Evolutionary conservation across 768 basidiomycete genomes (phyloP), one percentile per base, ranked within the genome.

Genomic region (Lenzites betulinus): DNA sequence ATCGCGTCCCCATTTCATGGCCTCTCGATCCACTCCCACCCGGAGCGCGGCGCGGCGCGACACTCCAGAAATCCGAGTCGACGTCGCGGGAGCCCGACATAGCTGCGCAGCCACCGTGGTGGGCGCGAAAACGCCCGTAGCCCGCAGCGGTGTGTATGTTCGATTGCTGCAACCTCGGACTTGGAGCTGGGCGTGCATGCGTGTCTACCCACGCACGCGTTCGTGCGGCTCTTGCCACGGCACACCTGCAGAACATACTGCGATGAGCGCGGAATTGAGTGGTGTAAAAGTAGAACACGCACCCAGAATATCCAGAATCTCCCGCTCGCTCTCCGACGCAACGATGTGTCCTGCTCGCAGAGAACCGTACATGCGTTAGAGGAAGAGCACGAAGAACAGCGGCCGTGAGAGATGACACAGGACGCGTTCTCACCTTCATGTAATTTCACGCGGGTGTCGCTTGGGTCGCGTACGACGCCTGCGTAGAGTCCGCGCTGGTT

Each of bases 211-310:
- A 22, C 66, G 60, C 12, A 88, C 80, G 23, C 92, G 84, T 68
- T 93, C 85, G 69, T 87, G 86, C 1, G 92, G 90, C 61, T 89
- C 86, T 68, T 91, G 86, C 90, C 89, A 93, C 2, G 91, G 91
- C 4, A 93, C 88, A 13, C 78, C 81, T 81, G 51, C 7, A 54
- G 41, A 28, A 42, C 30, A 22, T 6, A 38, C 2, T n/a, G 44
- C 38, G 38, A 30, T 30, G 46, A n/a, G 7, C 39, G 47, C 13
- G 26, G 9, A 8, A 13, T 7, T n/a, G 38, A 36, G 35, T 7
- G 26, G 20, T 20, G 16, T 23, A 36, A 15, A 56, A 35, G 4
- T 33, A 33, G 30, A 33, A 4, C 30, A 71, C 76, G 58, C 57
- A 78, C 83, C 80, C 41, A 98, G 76, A 36, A 87, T 87, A 20